Conservation (phyloP, 2,329 filamentous ascomycete genomes). For the Epichloe scottii region DNA sequence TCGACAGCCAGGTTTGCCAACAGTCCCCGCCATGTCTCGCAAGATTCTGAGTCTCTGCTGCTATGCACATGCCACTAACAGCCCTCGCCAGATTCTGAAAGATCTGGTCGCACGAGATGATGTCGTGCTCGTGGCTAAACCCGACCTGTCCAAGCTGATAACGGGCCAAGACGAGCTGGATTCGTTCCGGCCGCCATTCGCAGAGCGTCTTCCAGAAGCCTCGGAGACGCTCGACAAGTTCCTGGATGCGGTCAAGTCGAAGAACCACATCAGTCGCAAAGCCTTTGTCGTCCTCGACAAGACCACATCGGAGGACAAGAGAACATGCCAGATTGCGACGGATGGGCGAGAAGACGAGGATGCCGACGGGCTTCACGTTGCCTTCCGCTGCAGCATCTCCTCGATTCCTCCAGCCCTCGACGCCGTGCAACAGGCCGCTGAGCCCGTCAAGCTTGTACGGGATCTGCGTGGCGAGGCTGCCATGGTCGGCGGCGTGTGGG, state of each 20-base stretch:
- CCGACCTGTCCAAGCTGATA: background rate
- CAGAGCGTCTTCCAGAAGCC: background rate
- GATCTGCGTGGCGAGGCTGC: background rate
- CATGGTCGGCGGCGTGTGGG: background rate
- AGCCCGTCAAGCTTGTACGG: background rate
- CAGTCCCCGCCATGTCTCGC: too few relatives aligned
- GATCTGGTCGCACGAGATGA: background rate
- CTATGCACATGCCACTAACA: background rate
- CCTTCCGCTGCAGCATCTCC: background rate
- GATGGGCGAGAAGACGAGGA: background rate
- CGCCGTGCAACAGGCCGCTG: background rate
- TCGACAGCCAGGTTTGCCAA: background rate
- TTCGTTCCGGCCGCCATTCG: background rate
- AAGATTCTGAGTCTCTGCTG: too few relatives aligned
- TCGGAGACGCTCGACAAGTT: background rate
- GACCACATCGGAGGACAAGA: background rate
- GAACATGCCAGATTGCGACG: background rate
- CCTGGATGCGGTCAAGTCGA: background rate
- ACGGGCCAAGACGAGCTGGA: background rate
- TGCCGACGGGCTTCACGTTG: background rate
- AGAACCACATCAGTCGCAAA: background rate
- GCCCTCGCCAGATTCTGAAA: background rate
- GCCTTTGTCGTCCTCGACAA: constrained; percentile 1
- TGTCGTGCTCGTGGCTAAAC: background rate
- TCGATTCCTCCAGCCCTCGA: background rate